Evolutionary conservation across 768 basidiomycete genomes (phyloP).

Genomic region (Rickenella mellea): DNA sequence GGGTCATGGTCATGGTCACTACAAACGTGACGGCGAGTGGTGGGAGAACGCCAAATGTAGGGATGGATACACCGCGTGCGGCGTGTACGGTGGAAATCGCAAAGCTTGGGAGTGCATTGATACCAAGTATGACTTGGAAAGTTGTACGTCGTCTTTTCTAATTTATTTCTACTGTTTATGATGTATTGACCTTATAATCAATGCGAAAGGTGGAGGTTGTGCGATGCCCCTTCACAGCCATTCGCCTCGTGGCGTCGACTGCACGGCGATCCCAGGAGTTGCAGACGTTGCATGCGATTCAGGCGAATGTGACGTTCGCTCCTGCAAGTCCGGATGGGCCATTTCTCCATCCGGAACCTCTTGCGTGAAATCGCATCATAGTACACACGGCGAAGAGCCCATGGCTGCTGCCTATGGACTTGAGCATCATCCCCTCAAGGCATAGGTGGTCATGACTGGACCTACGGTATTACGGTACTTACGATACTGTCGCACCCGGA

Average conservation of each 20-base stretch:
- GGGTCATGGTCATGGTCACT: too few species aligned
- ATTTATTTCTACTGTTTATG: not conserved
- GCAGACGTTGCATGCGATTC: constrained; percentile 37
- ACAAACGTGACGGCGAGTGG: too few species aligned
- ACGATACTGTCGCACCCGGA: too few species aligned
- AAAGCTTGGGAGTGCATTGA: constrained; percentile 42
- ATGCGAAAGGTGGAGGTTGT: constrained; percentile 38
- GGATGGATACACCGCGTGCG: too few species aligned
- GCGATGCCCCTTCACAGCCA: constrained; percentile 20
- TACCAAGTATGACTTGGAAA: constrained; percentile 37
- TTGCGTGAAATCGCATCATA: too few species aligned
- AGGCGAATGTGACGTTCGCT: constrained; percentile 34
- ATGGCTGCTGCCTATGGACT: too few species aligned
- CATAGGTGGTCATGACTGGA: too few species aligned
- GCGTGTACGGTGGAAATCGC: constrained; percentile 26
- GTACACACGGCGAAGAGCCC: too few species aligned
- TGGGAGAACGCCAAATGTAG: too few species aligned
- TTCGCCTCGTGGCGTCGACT: constrained; percentile 35
- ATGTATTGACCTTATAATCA: not conserved
- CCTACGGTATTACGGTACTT: too few species aligned
- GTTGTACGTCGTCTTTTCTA: constrained; percentile 31
- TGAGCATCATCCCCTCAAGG: too few species aligned
- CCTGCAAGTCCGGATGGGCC: constrained; percentile 32
- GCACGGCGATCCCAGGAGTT: constrained; percentile 37
- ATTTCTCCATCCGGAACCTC: not conserved